Evolutionary conservation across 2,329 filamentous ascomycete genomes (phyloP).

Genomic region (Lachnum nothofagi): DNA sequence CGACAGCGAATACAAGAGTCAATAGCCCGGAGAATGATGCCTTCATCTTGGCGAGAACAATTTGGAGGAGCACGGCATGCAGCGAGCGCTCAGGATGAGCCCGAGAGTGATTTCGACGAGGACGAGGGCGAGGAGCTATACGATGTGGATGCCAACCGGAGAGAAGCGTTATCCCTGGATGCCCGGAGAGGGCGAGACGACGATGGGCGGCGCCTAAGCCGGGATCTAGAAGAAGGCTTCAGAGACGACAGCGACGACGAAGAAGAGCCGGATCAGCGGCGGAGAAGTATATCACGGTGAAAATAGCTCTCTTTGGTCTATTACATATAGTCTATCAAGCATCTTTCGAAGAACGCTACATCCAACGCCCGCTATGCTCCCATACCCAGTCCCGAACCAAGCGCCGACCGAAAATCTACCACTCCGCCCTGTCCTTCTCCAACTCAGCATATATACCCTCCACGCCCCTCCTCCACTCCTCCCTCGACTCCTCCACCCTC

Average conservation of each 20-base stretch:
- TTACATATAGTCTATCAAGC: not conserved
- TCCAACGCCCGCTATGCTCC: too few species aligned
- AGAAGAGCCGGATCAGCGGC: constrained; percentile 13
- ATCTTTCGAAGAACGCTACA: not conserved
- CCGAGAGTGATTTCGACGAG: constrained; percentile 52
- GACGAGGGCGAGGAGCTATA: constrained; percentile 67
- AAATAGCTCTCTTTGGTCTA: constrained; percentile 1
- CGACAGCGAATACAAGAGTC: constrained; percentile 46
- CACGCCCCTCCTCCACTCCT: constrained; percentile 18
- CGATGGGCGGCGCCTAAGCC: constrained; percentile 61
- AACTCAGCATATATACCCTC: constrained; percentile 17
- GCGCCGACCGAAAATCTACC: constrained; percentile 10
- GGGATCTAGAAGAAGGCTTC: constrained; percentile 74
- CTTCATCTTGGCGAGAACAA: constrained; percentile 46
- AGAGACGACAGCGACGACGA: constrained; percentile 68
- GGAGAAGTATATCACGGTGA: constrained; percentile 11
- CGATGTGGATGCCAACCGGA: constrained; percentile 46
- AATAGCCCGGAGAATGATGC: constrained; percentile 39
- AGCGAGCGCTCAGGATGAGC: constrained; percentile 36
- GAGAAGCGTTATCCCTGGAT: constrained; percentile 38
- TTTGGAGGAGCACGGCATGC: constrained; percentile 38
- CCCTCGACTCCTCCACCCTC: constrained; percentile 18
- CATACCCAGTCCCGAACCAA: not conserved
- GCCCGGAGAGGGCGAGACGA: constrained; percentile 35
- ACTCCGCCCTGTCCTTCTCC: constrained; percentile 31